Conservation (phyloP, 2,329 filamentous ascomycete genomes). For the Stagonosporopsis cucurbitacearum region DNA sequence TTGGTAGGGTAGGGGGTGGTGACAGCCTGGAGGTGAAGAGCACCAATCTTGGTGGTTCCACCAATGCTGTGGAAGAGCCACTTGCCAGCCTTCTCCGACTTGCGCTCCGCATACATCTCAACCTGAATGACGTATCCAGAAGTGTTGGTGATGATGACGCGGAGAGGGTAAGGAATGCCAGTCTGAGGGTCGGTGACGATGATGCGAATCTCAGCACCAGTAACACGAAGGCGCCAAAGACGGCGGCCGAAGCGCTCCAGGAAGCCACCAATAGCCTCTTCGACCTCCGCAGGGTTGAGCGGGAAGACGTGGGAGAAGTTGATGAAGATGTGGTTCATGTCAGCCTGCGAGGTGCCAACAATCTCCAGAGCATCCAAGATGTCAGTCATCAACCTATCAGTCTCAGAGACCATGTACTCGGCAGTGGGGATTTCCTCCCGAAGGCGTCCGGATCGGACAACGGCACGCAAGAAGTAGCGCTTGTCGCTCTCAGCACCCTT, state of each 20-base stretch:
- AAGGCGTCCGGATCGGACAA: slow-evolving; percentile 91
- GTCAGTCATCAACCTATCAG: slow-evolving; percentile 94
- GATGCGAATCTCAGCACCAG: slow-evolving; percentile 96
- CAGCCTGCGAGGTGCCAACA: slow-evolving; percentile 98
- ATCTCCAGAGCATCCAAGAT: slow-evolving; percentile 98
- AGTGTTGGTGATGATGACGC: slow-evolving; percentile 97
- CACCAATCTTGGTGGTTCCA: slow-evolving; percentile 90
- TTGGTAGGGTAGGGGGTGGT: slow-evolving; percentile 95
- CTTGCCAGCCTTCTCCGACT: slow-evolving; percentile 90
- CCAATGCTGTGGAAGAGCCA: slow-evolving; percentile 99
- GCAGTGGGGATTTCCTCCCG: slow-evolving; percentile 98
- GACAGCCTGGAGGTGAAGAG: slow-evolving; percentile 92
- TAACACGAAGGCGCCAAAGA: slow-evolving; percentile 94
- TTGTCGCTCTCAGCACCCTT: slow-evolving; percentile 96
- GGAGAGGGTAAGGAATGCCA: slow-evolving; percentile 85
- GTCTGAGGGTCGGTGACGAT: slow-evolving; percentile 91
- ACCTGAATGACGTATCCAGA: slow-evolving; percentile 98
- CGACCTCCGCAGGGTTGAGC: slow-evolving; percentile 85
- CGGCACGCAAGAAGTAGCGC: slow-evolving; percentile 96
- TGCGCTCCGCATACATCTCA: slow-evolving; percentile 96
- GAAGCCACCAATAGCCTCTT: slow-evolving; percentile 92
- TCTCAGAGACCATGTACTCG: slow-evolving; percentile 97
- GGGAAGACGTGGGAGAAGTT: slow-evolving; percentile 99
- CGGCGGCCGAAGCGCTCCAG: slow-evolving; percentile 94
- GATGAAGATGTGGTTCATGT: slow-evolving; percentile 99